Conservation (phyloP, 768 basidiomycete genomes). For the Phylloporus arenicola region DNA sequence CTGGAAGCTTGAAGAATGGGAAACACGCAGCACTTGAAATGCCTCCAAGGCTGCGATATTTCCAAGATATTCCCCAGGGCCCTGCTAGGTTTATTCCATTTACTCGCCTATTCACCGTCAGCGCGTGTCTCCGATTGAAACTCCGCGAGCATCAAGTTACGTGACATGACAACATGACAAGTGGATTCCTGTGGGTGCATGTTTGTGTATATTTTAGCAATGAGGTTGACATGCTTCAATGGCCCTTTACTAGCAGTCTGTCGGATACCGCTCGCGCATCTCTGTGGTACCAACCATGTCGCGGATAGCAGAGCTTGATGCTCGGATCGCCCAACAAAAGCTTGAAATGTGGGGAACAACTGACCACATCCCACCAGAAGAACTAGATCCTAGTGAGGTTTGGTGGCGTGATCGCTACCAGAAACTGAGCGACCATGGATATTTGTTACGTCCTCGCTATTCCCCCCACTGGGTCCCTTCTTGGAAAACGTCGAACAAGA, state of each 20-base stretch:
- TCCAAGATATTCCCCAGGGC: not conserved
- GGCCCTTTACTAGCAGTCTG: not conserved
- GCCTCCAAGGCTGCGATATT: too few species aligned
- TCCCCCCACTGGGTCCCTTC: conserved; percentile 7
- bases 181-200: not conserved
- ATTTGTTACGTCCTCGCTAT: conserved; percentile 7
- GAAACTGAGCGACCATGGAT: conserved; percentile 1
- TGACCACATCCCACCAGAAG: not conserved
- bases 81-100: not conserved
- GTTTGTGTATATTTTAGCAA: conserved; percentile 14
- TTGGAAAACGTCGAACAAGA: too few species aligned
- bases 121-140: conserved; percentile 4
- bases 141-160: not conserved
- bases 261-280: not conserved
- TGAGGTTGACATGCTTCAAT: not conserved
- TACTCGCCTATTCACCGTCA: not conserved
- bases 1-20: too few species aligned
- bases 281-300: not conserved
- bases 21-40: too few species aligned
- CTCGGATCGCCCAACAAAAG: not conserved
- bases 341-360: not conserved
- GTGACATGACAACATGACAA: too few species aligned
- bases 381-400: conserved; percentile 5
- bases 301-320: not conserved
- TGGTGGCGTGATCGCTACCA: conserved; percentile 12